Evolutionary conservation across 2,329 filamentous ascomycete species (phyloP).

Genomic region (Lomentospora prolificans): DNA sequence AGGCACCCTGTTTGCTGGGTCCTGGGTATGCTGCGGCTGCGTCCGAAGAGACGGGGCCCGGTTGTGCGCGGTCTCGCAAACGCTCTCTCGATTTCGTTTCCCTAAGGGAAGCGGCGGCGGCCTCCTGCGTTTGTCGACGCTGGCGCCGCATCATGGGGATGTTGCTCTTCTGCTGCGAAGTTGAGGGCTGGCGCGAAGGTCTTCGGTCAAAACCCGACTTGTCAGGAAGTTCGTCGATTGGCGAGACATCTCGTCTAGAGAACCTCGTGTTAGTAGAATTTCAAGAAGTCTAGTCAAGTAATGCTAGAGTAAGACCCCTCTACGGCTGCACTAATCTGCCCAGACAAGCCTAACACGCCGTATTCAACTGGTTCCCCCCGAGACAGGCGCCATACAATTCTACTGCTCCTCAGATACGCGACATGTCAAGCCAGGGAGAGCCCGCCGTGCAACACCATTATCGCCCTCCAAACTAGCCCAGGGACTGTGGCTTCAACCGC

Average conservation of each 20-base stretch:
- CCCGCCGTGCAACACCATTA: too few relatives aligned
- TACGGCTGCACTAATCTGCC: not conserved
- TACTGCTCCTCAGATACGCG: too few relatives aligned
- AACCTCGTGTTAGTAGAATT: not conserved
- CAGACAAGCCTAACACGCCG: conserved; percentile 3
- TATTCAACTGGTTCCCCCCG: too few relatives aligned
- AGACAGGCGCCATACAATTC: too few relatives aligned
- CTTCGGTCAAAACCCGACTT: conserved; percentile 20
- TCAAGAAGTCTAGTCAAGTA: not conserved
- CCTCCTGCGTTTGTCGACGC: conserved; percentile 34
- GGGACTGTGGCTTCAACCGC: too few relatives aligned
- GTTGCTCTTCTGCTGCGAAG: conserved; percentile 21
- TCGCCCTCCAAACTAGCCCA: too few relatives aligned
- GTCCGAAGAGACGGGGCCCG: not conserved
- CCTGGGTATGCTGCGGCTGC: conserved; percentile 16
- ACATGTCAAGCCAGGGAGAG: too few relatives aligned
- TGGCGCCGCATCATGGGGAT: conserved; percentile 45
- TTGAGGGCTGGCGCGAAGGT: not conserved
- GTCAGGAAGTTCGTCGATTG: conserved; percentile 37
- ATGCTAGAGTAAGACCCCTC: not conserved
- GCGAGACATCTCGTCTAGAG: conserved; percentile 35
- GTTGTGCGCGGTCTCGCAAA: conserved; percentile 14
- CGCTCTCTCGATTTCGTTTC: conserved; percentile 28
- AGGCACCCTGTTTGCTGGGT: not conserved
- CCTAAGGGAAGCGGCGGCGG: conserved; percentile 24